Conservation (phyloP, 2,329 filamentous ascomycete species). For the Metarhizium humberi region DNA sequence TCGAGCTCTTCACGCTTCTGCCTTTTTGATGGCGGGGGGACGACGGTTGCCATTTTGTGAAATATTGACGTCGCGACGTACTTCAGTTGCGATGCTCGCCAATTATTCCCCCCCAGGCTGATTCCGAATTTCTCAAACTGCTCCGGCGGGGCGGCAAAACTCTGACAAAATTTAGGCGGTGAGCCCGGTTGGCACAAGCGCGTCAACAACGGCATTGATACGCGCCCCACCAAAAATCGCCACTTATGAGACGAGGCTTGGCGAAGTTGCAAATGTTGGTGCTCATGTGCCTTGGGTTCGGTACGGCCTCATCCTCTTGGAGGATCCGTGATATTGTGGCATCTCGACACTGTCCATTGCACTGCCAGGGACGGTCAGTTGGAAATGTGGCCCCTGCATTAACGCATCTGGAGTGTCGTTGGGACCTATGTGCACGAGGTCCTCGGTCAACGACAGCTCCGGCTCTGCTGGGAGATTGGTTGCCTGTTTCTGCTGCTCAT, state of each 20-base stretch:
- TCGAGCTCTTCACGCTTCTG: conserved; percentile 70
- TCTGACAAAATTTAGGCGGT: conserved; percentile 19
- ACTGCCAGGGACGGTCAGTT: conserved; percentile 13
- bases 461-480: conserved; percentile 9
- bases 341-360: not conserved
- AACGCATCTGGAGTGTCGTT: conserved; percentile 11
- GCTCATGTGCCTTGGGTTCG: conserved; percentile 7
- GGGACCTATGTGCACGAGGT: conserved; percentile 6
- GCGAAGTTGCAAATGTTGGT: not conserved
- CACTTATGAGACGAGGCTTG: conserved; percentile 2
- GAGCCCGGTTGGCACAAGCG: conserved; percentile 4
- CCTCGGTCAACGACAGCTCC: conserved; percentile 1
- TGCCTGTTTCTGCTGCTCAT: conserved; percentile 4
- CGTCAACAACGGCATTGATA: not conserved
- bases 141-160: conserved; percentile 11
- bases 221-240: not conserved
- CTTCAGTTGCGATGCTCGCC: not conserved
- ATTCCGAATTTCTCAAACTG: not conserved
- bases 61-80: not conserved
- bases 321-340: conserved; percentile 18
- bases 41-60: conserved; percentile 61
- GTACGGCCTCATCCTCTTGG: conserved; percentile 20
- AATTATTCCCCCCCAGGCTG: not conserved
- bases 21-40: conserved; percentile 80
- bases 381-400: conserved; percentile 19